These are phyloP conservation scores for Trypanosoma scelopori DNA, from an alignment of 208 protist genomes.

Conservation along the genomic window DNA sequence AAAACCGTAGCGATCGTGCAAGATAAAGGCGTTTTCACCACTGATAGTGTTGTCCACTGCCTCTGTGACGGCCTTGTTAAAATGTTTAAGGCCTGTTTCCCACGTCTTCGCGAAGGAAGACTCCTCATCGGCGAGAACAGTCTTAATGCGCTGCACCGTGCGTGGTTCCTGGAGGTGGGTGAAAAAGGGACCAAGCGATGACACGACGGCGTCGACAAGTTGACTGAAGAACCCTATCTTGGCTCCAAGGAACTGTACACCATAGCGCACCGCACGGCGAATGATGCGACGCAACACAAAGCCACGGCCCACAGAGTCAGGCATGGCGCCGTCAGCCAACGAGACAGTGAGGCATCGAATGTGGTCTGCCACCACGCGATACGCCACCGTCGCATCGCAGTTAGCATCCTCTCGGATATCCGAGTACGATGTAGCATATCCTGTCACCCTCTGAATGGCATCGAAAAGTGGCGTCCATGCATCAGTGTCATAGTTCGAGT, in stretches of 20 bases:
- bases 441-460: conserved; percentile 94
- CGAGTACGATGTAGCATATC: conserved; percentile 83
- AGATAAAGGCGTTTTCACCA: conserved; percentile 89
- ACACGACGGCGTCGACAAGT: conserved; percentile 92
- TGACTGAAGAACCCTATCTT: conserved; percentile 93
- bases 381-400: conserved; percentile 94
- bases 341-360: conserved; percentile 98
- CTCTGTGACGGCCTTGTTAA: conserved; percentile 82
- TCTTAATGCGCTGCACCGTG: conserved; percentile 84
- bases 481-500: conserved; percentile 99
- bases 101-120: conserved; percentile 95
- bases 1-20: conserved; percentile 98
- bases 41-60: conserved; percentile 74
- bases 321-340: conserved; percentile 96
- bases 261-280: conserved; percentile 96
- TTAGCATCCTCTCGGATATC: conserved; percentile 78
- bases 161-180: conserved; percentile 88
- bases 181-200: conserved; percentile 93
- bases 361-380: conserved; percentile 99
- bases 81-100: conserved; percentile 93
- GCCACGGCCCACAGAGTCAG: conserved; percentile 92
- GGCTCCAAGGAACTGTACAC: conserved; percentile 93
- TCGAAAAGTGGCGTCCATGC: conserved; percentile 97
- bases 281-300: conserved; percentile 98
- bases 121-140: conserved; percentile 96